Conservation (phyloP, 768 basidiomycete species). For the Tricholomella constricta region DNA sequence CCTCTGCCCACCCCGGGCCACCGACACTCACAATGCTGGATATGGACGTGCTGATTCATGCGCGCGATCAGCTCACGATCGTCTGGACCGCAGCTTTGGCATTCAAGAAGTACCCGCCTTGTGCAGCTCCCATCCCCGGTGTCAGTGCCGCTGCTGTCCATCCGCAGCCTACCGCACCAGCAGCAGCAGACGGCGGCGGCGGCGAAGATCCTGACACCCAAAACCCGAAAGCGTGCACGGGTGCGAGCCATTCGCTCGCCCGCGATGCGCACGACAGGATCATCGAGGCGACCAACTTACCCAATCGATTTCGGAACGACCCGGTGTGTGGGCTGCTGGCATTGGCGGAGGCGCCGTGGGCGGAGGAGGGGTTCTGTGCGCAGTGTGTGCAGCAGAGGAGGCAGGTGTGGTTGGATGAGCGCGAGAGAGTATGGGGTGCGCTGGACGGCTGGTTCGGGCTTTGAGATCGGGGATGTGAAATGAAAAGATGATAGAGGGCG, state of each 20-base stretch:
- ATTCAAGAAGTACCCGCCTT: constrained; percentile 7
- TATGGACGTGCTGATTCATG: constrained; percentile 10
- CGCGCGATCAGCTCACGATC: constrained; percentile 21
- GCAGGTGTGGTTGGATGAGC: constrained; percentile 28
- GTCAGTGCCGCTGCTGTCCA: neutral
- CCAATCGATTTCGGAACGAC: constrained; percentile 32
- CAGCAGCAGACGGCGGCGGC: too few relatives aligned
- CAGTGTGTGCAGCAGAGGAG: constrained; percentile 31
- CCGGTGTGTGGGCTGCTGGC: constrained; percentile 36
- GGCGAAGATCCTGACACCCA: too few relatives aligned
- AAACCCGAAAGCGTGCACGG: constrained; percentile 2
- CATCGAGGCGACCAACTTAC: constrained; percentile 24
- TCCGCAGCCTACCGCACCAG: too few relatives aligned
- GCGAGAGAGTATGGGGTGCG: constrained; percentile 31
- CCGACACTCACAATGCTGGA: constrained; percentile 3
- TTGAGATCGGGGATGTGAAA: too few relatives aligned
- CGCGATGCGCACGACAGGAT: constrained; percentile 15
- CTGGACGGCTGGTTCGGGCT: neutral
- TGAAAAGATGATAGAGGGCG: too few relatives aligned
- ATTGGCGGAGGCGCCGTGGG: constrained; percentile 28
- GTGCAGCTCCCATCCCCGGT: neutral
- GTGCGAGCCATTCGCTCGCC: neutral
- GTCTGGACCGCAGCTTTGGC: constrained; percentile 21
- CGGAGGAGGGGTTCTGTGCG: constrained; percentile 33
- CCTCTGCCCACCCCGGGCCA: neutral